Conservation (phyloP, 257 asterid genomes). For the Ocimum tenuiflorum region DNA sequence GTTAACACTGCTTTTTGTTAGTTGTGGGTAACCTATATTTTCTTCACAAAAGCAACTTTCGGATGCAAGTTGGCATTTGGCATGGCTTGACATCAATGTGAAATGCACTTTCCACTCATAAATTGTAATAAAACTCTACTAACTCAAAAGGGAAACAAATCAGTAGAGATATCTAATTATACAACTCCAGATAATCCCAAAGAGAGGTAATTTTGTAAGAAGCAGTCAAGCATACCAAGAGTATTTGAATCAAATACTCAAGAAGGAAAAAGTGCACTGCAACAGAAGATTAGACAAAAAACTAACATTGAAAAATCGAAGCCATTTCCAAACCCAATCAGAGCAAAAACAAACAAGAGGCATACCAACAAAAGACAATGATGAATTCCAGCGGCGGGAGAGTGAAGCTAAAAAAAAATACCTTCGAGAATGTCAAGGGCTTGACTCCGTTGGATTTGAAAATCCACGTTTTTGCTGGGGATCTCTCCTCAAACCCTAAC, state of each 20-base stretch:
- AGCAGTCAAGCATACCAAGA: background rate
- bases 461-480: background rate
- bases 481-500: constrained; percentile 34
- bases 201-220: background rate
- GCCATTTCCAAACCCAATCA: constrained; percentile 1
- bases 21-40: background rate
- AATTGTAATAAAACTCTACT: background rate
- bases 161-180: background rate
- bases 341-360: background rate
- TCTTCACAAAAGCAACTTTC: background rate
- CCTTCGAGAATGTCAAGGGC: constrained; percentile 7
- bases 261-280: background rate
- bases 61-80: background rate
- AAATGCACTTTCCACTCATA: background rate
- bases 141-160: background rate
- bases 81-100: background rate
- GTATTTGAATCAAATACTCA: background rate
- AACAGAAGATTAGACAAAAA: background rate
- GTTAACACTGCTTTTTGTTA: background rate
- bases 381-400: background rate
- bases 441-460: constrained; percentile 16
- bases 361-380: background rate
- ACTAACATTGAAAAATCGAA: background rate
- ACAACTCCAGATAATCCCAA: background rate
- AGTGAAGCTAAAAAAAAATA: background rate